Conservation (phyloP, 768 basidiomycete species). For the Boletus fagicola region DNA sequence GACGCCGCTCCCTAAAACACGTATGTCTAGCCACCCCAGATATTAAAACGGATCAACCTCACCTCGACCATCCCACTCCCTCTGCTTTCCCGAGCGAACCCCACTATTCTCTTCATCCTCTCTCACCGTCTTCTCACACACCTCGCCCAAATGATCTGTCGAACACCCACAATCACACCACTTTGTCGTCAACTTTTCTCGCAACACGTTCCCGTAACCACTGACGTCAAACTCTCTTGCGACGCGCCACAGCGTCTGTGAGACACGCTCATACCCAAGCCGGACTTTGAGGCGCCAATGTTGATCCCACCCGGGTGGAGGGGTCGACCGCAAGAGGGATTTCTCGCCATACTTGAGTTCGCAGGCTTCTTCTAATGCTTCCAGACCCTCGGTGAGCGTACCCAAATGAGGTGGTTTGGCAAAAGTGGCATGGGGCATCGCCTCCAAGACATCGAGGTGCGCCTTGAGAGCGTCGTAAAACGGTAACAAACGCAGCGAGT, state of each 20-base stretch:
- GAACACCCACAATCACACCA: slow-evolving; percentile 85
- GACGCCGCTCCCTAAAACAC: slow-evolving; percentile 49
- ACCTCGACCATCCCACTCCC: slow-evolving; percentile 78
- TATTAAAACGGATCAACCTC: slow-evolving; percentile 1
- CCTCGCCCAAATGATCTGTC: slow-evolving; percentile 74
- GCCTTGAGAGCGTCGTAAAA: slow-evolving; percentile 56
- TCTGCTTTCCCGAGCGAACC: slow-evolving; percentile 59
- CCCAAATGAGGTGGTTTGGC: slow-evolving; percentile 66
- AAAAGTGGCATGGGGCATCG: slow-evolving; percentile 54
- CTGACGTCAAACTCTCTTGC: slow-evolving; percentile 70
- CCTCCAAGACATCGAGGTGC: slow-evolving; percentile 61
- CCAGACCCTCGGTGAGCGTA: slow-evolving; percentile 54
- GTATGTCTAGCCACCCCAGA: neutral
- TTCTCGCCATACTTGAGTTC: slow-evolving; percentile 50
- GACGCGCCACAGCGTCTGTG: slow-evolving; percentile 67
- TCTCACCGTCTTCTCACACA: slow-evolving; percentile 69
- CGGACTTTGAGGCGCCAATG: slow-evolving; percentile 62
- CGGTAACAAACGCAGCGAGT: slow-evolving; percentile 64
- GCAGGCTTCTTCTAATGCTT: slow-evolving; percentile 65
- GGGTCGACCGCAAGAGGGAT: slow-evolving; percentile 31
- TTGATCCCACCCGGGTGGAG: slow-evolving; percentile 46
- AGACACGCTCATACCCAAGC: slow-evolving; percentile 61
- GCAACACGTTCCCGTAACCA: slow-evolving; percentile 65
- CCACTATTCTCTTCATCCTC: slow-evolving; percentile 66
- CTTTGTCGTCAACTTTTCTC: slow-evolving; percentile 70